A percentile compares a stretch with the other conserved stretches of the same genome.
phyloP scores from a whole-genome alignment of 1,284 basidiomycete genomes.

The Violaceomyces palustris region DNA sequence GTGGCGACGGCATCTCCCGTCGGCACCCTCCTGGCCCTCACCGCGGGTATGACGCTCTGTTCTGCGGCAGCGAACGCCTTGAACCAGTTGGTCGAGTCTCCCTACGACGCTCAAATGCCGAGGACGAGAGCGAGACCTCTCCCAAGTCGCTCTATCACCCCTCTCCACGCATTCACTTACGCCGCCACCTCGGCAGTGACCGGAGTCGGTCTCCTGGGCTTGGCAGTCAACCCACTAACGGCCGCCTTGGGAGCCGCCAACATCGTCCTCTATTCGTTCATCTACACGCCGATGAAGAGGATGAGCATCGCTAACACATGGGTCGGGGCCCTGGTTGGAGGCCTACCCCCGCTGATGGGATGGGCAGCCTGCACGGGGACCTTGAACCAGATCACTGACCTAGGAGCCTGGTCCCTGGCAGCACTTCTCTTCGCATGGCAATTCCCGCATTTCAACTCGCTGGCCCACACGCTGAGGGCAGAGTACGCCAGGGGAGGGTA shows the following conservation, averaged over 20 bases:
- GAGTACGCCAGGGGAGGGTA: conserved; percentile 93
- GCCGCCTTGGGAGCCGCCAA: conserved; percentile 79
- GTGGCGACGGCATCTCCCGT: conserved; percentile 31
- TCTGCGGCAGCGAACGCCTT: conserved; percentile 88
- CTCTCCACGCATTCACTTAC: conserved; percentile 78
- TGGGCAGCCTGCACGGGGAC: conserved; percentile 90
- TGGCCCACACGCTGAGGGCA: conserved; percentile 79
- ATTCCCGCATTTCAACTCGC: conserved; percentile 94
- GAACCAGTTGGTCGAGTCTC: conserved; percentile 91
- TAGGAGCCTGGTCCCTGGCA: conserved; percentile 43
- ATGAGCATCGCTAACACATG: conserved; percentile 84
- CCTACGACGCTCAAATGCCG: conserved; percentile 93
- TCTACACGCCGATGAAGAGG: conserved; percentile 94
- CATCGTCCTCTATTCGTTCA: conserved; percentile 80
- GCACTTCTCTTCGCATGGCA: conserved; percentile 83
- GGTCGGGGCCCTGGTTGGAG: conserved; percentile 89
- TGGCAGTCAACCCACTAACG: conserved; percentile 82
- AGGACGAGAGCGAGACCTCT: conserved; percentile 84
- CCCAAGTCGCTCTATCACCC: conserved; percentile 74
- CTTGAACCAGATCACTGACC: conserved; percentile 61
- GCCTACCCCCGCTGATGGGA: conserved; percentile 90
- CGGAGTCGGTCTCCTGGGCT: conserved; percentile 73
- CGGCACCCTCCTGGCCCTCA: conserved; percentile 69
- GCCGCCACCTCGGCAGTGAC: conserved; percentile 68
- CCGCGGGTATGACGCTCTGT: conserved; percentile 82